Evolutionary conservation across 805 yeast genomes (phyloP).

Genomic region (Candida caryicola): DNA sequence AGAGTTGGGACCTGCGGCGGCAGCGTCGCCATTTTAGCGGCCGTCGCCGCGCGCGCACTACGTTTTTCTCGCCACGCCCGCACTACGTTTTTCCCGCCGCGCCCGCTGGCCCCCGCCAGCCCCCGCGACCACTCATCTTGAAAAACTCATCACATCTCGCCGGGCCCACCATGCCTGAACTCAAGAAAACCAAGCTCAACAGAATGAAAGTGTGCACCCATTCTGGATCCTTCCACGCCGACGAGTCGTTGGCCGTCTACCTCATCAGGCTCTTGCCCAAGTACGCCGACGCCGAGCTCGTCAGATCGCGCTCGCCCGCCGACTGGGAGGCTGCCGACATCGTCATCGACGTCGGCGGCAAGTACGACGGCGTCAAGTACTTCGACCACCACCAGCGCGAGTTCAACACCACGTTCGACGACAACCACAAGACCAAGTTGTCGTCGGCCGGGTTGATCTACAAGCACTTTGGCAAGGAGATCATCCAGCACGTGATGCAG

Average conservation of each 20-base stretch:
- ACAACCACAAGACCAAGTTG: conserved; percentile 66
- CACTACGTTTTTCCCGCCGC: too few relatives aligned
- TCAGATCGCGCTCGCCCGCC: conserved; percentile 79
- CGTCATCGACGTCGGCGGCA: conserved; percentile 92
- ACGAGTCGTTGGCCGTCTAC: conserved; percentile 90
- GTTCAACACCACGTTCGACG: conserved; percentile 70
- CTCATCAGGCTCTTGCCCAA: conserved; percentile 73
- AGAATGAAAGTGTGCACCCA: conserved; percentile 69
- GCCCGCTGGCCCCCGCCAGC: not conserved
- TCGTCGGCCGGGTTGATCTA: conserved; percentile 92
- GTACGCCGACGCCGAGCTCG: conserved; percentile 61
- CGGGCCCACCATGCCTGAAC: conserved; percentile 17
- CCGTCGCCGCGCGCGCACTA: too few relatives aligned
- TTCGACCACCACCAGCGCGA: conserved; percentile 98
- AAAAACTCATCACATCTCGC: not conserved
- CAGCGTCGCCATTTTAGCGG: too few relatives aligned
- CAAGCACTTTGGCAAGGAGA: conserved; percentile 78
- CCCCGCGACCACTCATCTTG: not conserved
- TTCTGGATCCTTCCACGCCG: conserved; percentile 95
- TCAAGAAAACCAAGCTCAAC: conserved; percentile 17
- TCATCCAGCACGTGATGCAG: conserved; percentile 53
- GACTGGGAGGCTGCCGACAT: conserved; percentile 87
- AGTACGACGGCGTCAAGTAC: conserved; percentile 79
- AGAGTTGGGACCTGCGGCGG: too few relatives aligned
- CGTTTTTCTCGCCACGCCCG: too few relatives aligned